Percentiles rank a stretch among this genome's conserved stretches.
Conservation (phyloP, 2,329 filamentous ascomycete genomes). For the Sporothrix sp. region DNA sequence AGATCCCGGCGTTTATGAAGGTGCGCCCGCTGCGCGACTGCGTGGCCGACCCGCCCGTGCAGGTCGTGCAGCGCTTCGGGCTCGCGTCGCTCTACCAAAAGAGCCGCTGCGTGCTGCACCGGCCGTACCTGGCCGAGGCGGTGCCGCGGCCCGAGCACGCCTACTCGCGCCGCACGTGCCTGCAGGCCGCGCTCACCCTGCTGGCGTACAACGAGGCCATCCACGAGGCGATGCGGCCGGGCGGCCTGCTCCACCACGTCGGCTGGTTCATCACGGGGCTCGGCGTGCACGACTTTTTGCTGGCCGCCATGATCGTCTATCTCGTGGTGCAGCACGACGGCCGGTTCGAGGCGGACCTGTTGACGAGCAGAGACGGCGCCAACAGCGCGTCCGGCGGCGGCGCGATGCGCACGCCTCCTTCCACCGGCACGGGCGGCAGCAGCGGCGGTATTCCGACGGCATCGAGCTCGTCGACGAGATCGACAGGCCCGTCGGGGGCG, state of each 20-base stretch:
- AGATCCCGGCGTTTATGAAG: slow-evolving; percentile 39
- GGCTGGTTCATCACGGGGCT: slow-evolving; percentile 50
- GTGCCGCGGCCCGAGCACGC: slow-evolving; percentile 35
- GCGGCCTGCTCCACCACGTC: slow-evolving; percentile 41
- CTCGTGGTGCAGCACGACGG: slow-evolving; percentile 37
- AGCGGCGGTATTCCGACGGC: background rate
- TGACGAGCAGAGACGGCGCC: background rate
- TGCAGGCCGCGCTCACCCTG: slow-evolving; percentile 39
- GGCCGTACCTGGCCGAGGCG: slow-evolving; percentile 40
- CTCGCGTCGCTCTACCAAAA: slow-evolving; percentile 45
- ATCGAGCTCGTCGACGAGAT: slow-evolving; percentile 23
- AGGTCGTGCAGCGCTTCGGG: slow-evolving; percentile 44
- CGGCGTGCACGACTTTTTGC: slow-evolving; percentile 50
- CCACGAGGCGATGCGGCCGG: slow-evolving; percentile 41
- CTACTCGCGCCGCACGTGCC: slow-evolving; percentile 42
- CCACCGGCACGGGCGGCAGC: slow-evolving; percentile 17
- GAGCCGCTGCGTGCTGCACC: slow-evolving; percentile 45
- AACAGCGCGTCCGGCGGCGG: slow-evolving; percentile 21
- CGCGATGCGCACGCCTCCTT: background rate
- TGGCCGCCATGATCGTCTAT: slow-evolving; percentile 52
- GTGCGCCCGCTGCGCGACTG: slow-evolving; percentile 39
- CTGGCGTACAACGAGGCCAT: slow-evolving; percentile 39
- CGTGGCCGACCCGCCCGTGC: slow-evolving; percentile 36
- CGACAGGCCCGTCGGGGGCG: slow-evolving; percentile 8
- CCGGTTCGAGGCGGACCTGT: slow-evolving; percentile 14